These are phyloP conservation scores for Tillandsia leiboldiana DNA, from an alignment of 176 grass and related monocot genomes.

Conservation along the genomic window DNA sequence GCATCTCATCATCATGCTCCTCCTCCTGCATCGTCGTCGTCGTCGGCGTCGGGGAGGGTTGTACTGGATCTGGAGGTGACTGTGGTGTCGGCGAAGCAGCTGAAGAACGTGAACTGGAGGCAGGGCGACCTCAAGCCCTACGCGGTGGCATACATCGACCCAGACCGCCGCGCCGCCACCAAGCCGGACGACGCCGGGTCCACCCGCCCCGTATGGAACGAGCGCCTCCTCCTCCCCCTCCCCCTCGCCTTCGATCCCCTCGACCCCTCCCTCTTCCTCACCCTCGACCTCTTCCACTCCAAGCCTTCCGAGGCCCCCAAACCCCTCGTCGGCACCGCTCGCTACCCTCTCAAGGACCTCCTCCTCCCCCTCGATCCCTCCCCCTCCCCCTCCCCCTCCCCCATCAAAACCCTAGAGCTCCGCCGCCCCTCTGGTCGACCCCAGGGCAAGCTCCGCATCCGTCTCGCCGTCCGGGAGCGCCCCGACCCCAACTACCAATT, in stretches of 20 bases:
- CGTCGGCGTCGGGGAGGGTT: slow-evolving; percentile 18
- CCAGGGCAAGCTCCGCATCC: slow-evolving; percentile 74
- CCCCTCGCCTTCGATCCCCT: slow-evolving; percentile 46
- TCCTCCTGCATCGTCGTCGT: not conserved
- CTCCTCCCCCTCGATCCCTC: slow-evolving; percentile 32
- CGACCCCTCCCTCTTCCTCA: slow-evolving; percentile 62
- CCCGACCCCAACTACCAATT: slow-evolving; percentile 49
- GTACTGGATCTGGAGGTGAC: slow-evolving; percentile 70
- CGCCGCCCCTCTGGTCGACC: slow-evolving; percentile 77
- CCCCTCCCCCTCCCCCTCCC: slow-evolving; percentile 13
- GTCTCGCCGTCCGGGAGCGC: slow-evolving; percentile 58
- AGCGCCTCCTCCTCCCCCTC: slow-evolving; percentile 59
- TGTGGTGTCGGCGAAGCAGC: slow-evolving; percentile 73
- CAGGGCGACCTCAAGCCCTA: slow-evolving; percentile 82
- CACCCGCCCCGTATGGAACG: slow-evolving; percentile 81
- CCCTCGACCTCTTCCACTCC: slow-evolving; percentile 84
- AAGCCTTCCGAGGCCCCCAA: slow-evolving; percentile 92
- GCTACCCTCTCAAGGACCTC: slow-evolving; percentile 53
- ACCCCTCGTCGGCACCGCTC: slow-evolving; percentile 74
- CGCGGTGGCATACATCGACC: slow-evolving; percentile 70
- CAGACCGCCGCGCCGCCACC: slow-evolving; percentile 61
- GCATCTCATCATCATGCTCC: slow-evolving; percentile 33
- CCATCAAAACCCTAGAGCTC: slow-evolving; percentile 56
- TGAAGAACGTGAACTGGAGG: slow-evolving; percentile 98
- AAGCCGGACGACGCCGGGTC: slow-evolving; percentile 70